A percentile compares a stretch with the other conserved stretches of the same genome.
These are phyloP conservation scores for Hyaloscypha bicolor DNA, from an alignment of 495 filamentous ascomycete species.

Conservation along the genomic window DNA sequence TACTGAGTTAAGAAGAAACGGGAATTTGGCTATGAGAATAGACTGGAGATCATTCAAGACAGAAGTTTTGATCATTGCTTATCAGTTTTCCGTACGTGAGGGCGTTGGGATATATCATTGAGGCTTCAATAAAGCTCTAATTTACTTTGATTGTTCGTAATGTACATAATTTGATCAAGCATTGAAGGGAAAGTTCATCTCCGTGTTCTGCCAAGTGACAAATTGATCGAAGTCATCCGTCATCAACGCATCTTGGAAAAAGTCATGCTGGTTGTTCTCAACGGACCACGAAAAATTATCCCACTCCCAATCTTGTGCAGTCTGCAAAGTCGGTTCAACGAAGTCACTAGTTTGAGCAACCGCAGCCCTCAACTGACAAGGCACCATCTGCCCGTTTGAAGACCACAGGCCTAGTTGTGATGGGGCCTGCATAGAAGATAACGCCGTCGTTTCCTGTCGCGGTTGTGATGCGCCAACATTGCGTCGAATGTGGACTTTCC, in stretches of 20 bases:
- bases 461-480: conserved; percentile 6
- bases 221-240: conserved; percentile 17
- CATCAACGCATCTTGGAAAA: conserved; percentile 23
- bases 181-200: not conserved
- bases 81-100: no score
- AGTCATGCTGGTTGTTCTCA: conserved; percentile 18
- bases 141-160: no score
- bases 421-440: not conserved
- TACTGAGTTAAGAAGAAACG: no score
- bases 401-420: not conserved
- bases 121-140: no score
- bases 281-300: conserved; percentile 21
- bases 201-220: conserved; percentile 9
- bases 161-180: not conserved
- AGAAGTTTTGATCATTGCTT: no score
- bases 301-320: conserved; percentile 6
- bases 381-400: not conserved
- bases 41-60: no score
- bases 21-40: no score
- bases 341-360: not conserved
- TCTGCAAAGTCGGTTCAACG: not conserved
- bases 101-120: no score
- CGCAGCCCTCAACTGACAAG: not conserved
- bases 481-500: conserved; percentile 24
- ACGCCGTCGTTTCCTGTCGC: not conserved